A percentile compares a stretch with the other conserved stretches of the same genome.
Conservation (phyloP, 2,329 filamentous ascomycete genomes). For the Clarireedia monteithiana region DNA sequence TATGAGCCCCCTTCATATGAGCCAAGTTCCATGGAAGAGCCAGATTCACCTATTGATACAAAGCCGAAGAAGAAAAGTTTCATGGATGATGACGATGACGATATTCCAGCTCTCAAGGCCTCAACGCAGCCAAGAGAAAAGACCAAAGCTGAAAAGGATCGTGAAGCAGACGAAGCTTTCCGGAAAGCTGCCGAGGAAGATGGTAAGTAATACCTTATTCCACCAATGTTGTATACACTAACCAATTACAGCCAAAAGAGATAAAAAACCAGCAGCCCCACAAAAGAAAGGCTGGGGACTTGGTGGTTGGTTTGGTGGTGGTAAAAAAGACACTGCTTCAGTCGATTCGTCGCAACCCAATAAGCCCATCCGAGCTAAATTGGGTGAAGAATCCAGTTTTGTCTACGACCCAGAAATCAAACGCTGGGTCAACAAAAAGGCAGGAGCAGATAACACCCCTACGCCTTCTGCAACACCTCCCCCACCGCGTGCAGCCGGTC, state of each 20-base stretch:
- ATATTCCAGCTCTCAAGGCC: constrained; percentile 43
- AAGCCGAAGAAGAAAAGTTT: constrained; percentile 63
- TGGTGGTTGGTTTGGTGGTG: constrained; percentile 73
- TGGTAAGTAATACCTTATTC: constrained; percentile 39
- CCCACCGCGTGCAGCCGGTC: constrained; percentile 54
- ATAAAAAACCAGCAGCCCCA: constrained; percentile 38
- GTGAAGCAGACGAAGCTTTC: constrained; percentile 79
- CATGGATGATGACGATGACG: constrained; percentile 75
- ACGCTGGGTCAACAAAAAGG: constrained; percentile 97
- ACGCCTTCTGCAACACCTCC: constrained; percentile 65
- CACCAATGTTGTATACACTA: constrained; percentile 1
- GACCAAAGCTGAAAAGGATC: constrained; percentile 60
- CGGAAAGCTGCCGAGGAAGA: constrained; percentile 73
- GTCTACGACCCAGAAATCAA: constrained; percentile 94
- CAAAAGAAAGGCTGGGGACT: constrained; percentile 69
- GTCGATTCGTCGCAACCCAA: constrained; percentile 34
- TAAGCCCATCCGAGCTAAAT: constrained; percentile 81
- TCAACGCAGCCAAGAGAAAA: constrained; percentile 42
- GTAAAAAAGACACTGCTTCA: constrained; percentile 47
- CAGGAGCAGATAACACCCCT: constrained; percentile 50
- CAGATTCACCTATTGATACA: constrained; percentile 33
- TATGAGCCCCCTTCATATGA: constrained; percentile 44
- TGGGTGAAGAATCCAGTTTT: constrained; percentile 89
- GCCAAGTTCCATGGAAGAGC: constrained; percentile 39
- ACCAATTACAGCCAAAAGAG: constrained; percentile 49